A percentile compares a stretch with the other conserved stretches of the same genome.
Evolutionary conservation across 148 eudicot genomes (phyloP).

Genomic region (Nepenthes mirabilis): DNA sequence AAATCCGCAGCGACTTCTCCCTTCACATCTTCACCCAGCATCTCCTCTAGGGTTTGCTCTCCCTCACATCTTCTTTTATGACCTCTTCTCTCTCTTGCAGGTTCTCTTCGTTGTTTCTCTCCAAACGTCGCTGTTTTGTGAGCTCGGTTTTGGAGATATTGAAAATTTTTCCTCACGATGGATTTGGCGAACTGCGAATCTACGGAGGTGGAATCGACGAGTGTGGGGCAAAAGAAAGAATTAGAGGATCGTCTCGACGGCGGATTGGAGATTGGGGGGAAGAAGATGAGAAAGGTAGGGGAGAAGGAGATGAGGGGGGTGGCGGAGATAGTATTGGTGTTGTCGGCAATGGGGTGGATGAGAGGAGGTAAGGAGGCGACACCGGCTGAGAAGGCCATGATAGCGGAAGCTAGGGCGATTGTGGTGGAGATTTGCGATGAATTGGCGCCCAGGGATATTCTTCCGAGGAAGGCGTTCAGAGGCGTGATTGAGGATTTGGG

Average conservation of each 20-base stretch:
- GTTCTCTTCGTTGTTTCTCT: slow-evolving; percentile 9
- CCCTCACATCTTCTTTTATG: slow-evolving; percentile 14
- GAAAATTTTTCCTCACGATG: slow-evolving; percentile 11
- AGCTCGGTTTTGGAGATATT: neutral
- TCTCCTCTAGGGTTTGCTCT: slow-evolving; percentile 8
- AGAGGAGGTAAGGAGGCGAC: slow-evolving; percentile 71
- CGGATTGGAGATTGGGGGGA: slow-evolving; percentile 2
- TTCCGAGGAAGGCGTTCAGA: slow-evolving; percentile 58
- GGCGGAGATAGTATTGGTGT: slow-evolving; percentile 76
- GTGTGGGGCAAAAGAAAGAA: slow-evolving; percentile 19
- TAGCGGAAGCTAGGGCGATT: slow-evolving; percentile 63
- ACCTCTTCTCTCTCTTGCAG: slow-evolving; percentile 27
- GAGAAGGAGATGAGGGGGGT: slow-evolving; percentile 40
- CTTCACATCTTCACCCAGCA: slow-evolving; percentile 5
- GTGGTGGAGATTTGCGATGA: slow-evolving; percentile 46
- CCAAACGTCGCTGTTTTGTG: neutral
- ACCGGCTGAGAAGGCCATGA: slow-evolving; percentile 56
- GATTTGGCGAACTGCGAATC: slow-evolving; percentile 5
- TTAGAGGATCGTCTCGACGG: slow-evolving; percentile 3
- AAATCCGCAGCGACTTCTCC: slow-evolving; percentile 3
- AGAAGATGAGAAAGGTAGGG: slow-evolving; percentile 20
- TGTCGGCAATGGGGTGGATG: slow-evolving; percentile 84
- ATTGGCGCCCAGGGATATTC: slow-evolving; percentile 69
- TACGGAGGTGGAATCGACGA: neutral
- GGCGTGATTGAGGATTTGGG: slow-evolving; percentile 75